Base-by-base conservation (phyloP, 257 asterid species). In the Salvia hispanica region DNA sequence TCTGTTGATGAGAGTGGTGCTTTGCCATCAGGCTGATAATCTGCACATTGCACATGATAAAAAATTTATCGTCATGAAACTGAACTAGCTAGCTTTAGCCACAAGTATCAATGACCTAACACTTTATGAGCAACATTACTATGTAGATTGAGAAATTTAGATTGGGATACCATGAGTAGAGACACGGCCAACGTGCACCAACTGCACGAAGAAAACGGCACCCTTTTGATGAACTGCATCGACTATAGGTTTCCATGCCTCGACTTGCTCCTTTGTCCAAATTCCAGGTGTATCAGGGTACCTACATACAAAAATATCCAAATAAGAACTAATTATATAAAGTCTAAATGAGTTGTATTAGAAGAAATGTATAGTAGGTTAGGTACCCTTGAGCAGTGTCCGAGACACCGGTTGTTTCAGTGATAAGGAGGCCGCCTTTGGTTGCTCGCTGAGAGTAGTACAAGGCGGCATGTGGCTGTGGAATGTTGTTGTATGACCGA, bases 201-300 rank as follows among this genome's bases (percentile, higher is more conserved):
- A 8, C 69, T 81, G 88, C 28, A 66, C 71, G 70, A 81, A 81
- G 55, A 81, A 78, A 14, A 81, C 31, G n/a, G 59, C 81, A 13
- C 87, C 87, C 76, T 77, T 82, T 25, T 58, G 40, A 44, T 82
- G 87, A 59, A 82, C 87, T 39, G 81, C 81, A 4, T 82, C 82
- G 0, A 79, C 83, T 16, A 79, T 74, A 12, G 87, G 87, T 21
- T 79, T 79, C 87, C 87, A 82, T 44, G 85, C 83, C 66, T 82
- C 83, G 28, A 77, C 77, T 0, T 82, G 87, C 55, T 82, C 84
- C 71, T 74, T 72, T 10, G 73, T 78, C 89, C 85, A 84, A 18
- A 84, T 63, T 33, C 86, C 86, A 14, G 83, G 85, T 2, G 77
- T 60, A 14, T 74, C 28, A 5, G 51, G 74, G 7, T 62, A 80